These are phyloP conservation scores for Phallus indusiatus DNA, from an alignment of 768 basidiomycete species.

Conservation along the genomic window DNA sequence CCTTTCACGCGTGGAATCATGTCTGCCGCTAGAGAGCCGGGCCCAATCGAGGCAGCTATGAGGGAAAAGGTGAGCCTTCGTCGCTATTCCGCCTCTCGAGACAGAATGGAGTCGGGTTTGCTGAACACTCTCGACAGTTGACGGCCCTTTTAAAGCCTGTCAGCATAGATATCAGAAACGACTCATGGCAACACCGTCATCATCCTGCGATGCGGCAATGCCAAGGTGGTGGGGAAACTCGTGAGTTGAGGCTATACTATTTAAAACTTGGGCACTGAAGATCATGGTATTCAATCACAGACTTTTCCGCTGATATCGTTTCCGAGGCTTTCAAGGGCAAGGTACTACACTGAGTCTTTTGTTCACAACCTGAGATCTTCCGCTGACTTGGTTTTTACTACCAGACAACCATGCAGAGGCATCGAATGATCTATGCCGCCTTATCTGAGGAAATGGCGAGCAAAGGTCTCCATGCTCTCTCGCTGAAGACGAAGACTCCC, in stretches of 20 bases:
- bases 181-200: constrained; percentile 80
- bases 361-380: constrained; percentile 9
- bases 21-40: constrained; percentile 14
- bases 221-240: constrained; percentile 68
- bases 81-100: too few species aligned
- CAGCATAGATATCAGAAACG: constrained; percentile 61
- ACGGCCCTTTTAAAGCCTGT: constrained; percentile 50
- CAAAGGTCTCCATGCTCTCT: constrained; percentile 67
- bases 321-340: constrained; percentile 67
- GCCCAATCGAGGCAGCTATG: constrained; percentile 53
- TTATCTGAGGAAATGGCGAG: constrained; percentile 56
- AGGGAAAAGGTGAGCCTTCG: constrained; percentile 22
- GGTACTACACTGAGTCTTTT: constrained; percentile 28
- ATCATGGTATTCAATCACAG: constrained; percentile 27
- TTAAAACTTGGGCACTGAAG: background rate
- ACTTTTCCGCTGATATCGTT: constrained; percentile 68
- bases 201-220: constrained; percentile 72
- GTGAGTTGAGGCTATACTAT: constrained; percentile 35
- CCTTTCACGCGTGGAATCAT: constrained; percentile 6
- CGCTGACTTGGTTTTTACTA: background rate
- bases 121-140: constrained; percentile 35
- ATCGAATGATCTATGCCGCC: constrained; percentile 67
- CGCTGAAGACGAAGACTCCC: constrained; percentile 62
- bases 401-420: constrained; percentile 70
- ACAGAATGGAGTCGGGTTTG: too few species aligned